Evolutionary conservation across 2,329 filamentous ascomycete species (phyloP).

Genomic region (Annulohypoxylon truncatum): DNA sequence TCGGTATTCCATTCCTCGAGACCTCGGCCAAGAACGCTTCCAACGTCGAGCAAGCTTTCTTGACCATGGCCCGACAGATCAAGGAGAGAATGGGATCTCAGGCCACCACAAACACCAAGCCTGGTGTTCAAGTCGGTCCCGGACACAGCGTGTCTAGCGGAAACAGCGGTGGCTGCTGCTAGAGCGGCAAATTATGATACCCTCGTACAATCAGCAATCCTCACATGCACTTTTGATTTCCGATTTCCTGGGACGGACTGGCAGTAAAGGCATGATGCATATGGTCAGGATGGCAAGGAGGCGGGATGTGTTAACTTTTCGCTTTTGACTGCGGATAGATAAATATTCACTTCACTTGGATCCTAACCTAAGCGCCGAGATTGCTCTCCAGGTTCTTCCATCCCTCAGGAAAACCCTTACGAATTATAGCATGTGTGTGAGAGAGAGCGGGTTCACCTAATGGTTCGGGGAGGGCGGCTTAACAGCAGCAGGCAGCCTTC

Average conservation of each 20-base stretch:
- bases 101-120: conserved; percentile 96
- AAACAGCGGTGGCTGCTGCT: conserved; percentile 90
- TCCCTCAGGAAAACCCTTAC: conserved; percentile 34
- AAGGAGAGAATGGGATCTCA: conserved; percentile 99
- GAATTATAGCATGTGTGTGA: conserved; percentile 37
- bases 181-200: conserved; percentile 59
- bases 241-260: conserved; percentile 45
- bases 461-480: conserved; percentile 22
- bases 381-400: conserved; percentile 30
- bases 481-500: not conserved
- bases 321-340: conserved; percentile 47
- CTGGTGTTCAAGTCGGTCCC: conserved; percentile 93
- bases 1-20: conserved; percentile 99
- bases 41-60: conserved; percentile 99
- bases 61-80: conserved; percentile 99
- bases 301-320: conserved; percentile 44
- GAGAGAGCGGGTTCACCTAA: conserved; percentile 34
- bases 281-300: conserved; percentile 44
- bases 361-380: conserved; percentile 38
- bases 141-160: conserved; percentile 93
- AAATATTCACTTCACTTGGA: conserved; percentile 47
- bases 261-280: conserved; percentile 44
- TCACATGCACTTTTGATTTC: conserved; percentile 45
- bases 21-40: conserved; percentile 99
- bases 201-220: conserved; percentile 42